Percentiles rank a stretch among this genome's conserved stretches.
Evolutionary conservation across 345 rosid species (phyloP).

Genomic region (Eucalyptus tenuipes): DNA sequence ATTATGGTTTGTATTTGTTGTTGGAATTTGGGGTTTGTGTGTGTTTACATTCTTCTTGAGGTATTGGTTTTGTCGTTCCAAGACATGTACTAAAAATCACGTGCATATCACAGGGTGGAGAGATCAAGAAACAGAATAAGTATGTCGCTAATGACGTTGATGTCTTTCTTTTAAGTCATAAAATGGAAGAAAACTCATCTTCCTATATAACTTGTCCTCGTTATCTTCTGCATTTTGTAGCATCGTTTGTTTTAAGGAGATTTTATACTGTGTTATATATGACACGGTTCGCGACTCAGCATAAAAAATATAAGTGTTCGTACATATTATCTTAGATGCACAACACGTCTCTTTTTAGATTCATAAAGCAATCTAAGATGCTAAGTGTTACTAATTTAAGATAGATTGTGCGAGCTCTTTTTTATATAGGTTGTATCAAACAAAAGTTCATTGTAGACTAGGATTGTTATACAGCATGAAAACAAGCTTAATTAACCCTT

Average conservation of each 20-base stretch:
- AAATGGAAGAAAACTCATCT: not conserved
- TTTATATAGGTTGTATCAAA: not conserved
- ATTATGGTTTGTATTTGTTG: not conserved
- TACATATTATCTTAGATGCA: not conserved
- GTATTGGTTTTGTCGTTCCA: not conserved
- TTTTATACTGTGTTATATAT: not conserved
- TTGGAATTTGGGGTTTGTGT: not conserved
- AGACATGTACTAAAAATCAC: not conserved
- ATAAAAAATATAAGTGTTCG: not conserved
- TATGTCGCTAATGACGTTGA: not conserved
- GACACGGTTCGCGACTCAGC: not conserved
- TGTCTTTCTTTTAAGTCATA: not conserved
- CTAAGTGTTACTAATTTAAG: not conserved
- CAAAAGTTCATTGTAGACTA: not conserved
- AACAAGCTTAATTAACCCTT: not conserved
- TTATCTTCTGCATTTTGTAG: not conserved
- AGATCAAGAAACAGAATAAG: not conserved
- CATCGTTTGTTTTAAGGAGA: not conserved
- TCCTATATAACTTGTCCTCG: not conserved
- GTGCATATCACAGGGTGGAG: not conserved
- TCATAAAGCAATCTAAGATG: not conserved
- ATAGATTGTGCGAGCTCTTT: not conserved
- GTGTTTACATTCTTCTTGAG: not conserved
- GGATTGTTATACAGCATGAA: not conserved
- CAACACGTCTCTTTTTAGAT: not conserved